Percentiles rank a stretch among this genome's conserved stretches.
phyloP scores from a whole-genome alignment of 139 green algal species.

The Dunaliella primolecta region DNA sequence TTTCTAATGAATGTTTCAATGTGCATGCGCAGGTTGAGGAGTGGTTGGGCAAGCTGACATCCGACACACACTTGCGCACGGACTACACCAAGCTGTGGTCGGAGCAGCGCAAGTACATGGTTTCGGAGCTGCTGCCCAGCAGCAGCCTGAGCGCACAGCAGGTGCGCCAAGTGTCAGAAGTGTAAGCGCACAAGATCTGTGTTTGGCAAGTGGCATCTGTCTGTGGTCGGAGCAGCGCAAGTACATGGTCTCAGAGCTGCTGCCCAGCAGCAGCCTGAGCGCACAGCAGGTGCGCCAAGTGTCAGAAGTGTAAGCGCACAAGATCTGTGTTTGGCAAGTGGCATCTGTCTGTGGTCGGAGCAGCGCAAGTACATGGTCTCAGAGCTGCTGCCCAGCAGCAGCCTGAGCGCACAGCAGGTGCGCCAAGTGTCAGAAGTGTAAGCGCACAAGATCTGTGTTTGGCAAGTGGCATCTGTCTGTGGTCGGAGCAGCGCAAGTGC shows the following conservation, averaged over 20 bases:
- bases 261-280: constrained; percentile 31
- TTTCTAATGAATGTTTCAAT: too few species aligned
- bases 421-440: too few species aligned
- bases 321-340: too few species aligned
- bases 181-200: too few species aligned
- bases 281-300: constrained; percentile 7
- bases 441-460: too few species aligned
- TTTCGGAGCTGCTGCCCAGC: constrained; percentile 52
- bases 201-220: too few species aligned
- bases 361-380: constrained; percentile 50
- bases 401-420: constrained; percentile 9
- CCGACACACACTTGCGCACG: constrained; percentile 31
- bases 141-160: constrained; percentile 17
- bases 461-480: too few species aligned
- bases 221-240: constrained; percentile 50
- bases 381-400: constrained; percentile 46
- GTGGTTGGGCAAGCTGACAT: constrained; percentile 26
- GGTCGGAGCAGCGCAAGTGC: constrained; percentile 47
- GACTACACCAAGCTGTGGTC: constrained; percentile 50
- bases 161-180: too few species aligned
- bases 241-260: constrained; percentile 49
- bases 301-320: too few species aligned
- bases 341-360: constrained; percentile 44
- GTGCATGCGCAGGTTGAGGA: constrained; percentile 29
- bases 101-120: constrained; percentile 43